These are phyloP conservation scores for Seminavis robusta DNA, from an alignment of 108 stramenopile genomes.

Conservation along the genomic window DNA sequence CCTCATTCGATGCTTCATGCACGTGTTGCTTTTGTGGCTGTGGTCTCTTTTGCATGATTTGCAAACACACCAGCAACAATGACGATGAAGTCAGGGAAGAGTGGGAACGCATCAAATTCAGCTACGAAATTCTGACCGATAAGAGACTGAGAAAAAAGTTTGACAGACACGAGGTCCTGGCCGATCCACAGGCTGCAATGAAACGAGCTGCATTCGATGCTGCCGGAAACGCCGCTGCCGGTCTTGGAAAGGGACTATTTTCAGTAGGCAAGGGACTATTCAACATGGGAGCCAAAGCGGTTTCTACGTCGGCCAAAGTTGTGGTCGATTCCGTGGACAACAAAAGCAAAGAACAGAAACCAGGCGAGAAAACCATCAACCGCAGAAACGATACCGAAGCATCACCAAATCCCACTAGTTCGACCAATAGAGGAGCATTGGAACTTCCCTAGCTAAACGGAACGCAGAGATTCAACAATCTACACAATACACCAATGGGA, in stretches of 20 bases:
- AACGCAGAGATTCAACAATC: too few relatives aligned
- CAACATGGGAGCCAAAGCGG: background rate
- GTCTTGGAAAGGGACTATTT: conserved; percentile 45
- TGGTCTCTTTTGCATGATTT: background rate
- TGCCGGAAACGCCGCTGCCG: conserved; percentile 29
- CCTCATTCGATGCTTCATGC: background rate
- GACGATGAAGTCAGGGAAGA: conserved; percentile 66
- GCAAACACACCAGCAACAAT: conserved; percentile 40
- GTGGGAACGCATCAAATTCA: conserved; percentile 75
- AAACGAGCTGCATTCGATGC: conserved; percentile 56
- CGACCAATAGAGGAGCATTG: too few relatives aligned
- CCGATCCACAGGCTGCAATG: conserved; percentile 66
- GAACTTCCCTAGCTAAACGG: too few relatives aligned
- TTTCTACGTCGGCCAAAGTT: too few relatives aligned
- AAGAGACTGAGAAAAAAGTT: conserved; percentile 44
- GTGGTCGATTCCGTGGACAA: too few relatives aligned
- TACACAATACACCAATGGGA: too few relatives aligned
- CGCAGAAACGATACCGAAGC: too few relatives aligned
- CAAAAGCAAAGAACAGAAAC: too few relatives aligned
- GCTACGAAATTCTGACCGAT: conserved; percentile 67
- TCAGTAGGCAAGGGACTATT: conserved; percentile 20
- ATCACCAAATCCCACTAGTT: too few relatives aligned
- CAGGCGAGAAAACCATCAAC: too few relatives aligned
- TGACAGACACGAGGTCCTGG: conserved; percentile 55
- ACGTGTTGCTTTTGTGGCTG: background rate